Conservation (phyloP, 257 asterid species). For the Paraleonurus japonicus region DNA sequence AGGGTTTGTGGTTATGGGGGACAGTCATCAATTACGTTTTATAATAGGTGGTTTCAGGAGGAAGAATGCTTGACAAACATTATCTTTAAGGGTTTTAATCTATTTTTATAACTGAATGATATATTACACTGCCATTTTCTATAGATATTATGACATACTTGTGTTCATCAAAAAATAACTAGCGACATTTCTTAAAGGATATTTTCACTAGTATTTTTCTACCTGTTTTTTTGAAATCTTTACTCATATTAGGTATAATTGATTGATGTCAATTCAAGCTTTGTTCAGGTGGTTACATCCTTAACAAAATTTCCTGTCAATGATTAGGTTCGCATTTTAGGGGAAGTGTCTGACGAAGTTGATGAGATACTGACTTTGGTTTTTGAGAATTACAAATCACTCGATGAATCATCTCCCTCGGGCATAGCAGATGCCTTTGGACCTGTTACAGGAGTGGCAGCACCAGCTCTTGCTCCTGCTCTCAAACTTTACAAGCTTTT, state of each 20-base stretch:
- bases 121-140: neutral
- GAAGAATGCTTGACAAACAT: neutral
- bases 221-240: neutral
- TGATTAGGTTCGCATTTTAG: conserved; percentile 71
- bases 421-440: conserved; percentile 64
- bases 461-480: conserved; percentile 80
- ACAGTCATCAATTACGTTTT: neutral
- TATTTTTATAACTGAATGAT: neutral
- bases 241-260: neutral
- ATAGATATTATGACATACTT: neutral
- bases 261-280: neutral
- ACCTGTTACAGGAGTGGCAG: conserved; percentile 65
- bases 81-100: neutral
- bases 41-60: neutral
- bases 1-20: neutral
- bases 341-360: conserved; percentile 76
- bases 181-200: neutral
- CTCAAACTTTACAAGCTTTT: conserved; percentile 73
- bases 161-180: neutral
- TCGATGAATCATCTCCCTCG: conserved; percentile 66
- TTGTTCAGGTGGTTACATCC: conserved; percentile 16
- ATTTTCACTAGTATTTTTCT: neutral
- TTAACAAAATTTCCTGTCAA: conserved; percentile 19
- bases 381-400: conserved; percentile 81
- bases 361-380: conserved; percentile 62